Percentiles rank a stretch among this genome's conserved stretches.
phyloP scores from a whole-genome alignment of 345 rosid species.

The Hibiscus syriacus region DNA sequence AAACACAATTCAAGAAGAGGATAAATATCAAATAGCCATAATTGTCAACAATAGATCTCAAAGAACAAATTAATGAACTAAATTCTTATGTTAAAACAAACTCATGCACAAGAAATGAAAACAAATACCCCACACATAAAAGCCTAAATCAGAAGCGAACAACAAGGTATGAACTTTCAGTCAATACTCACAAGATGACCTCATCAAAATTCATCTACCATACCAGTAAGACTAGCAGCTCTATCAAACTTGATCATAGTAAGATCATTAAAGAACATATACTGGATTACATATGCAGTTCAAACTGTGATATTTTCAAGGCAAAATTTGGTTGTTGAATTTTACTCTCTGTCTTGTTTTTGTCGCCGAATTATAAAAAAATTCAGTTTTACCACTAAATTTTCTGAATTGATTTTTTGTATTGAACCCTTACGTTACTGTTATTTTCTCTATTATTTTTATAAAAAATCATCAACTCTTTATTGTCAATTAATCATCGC shows the following conservation, averaged over 20 bases:
- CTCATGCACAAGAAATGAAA: not conserved
- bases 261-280: slow-evolving; percentile 3
- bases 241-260: not conserved
- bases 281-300: not conserved
- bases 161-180: not conserved
- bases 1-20: not conserved
- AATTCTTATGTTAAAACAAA: not conserved
- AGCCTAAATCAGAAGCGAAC: slow-evolving; percentile 1
- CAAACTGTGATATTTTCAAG: not conserved
- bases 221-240: not conserved
- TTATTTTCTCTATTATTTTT: too few species aligned
- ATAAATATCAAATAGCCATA: not conserved
- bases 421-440: too few species aligned
- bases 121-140: not conserved
- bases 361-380: too few species aligned
- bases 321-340: too few species aligned
- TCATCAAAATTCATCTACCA: not conserved
- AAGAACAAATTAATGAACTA: not conserved
- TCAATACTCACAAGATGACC: not conserved
- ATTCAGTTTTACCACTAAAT: too few species aligned
- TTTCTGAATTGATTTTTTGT: too few species aligned
- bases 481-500: too few species aligned
- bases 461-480: too few species aligned
- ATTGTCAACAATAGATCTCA: not conserved
- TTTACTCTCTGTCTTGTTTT: too few species aligned